Conservation (phyloP, 345 rosid species). For the Gossypium arboreum region DNA sequence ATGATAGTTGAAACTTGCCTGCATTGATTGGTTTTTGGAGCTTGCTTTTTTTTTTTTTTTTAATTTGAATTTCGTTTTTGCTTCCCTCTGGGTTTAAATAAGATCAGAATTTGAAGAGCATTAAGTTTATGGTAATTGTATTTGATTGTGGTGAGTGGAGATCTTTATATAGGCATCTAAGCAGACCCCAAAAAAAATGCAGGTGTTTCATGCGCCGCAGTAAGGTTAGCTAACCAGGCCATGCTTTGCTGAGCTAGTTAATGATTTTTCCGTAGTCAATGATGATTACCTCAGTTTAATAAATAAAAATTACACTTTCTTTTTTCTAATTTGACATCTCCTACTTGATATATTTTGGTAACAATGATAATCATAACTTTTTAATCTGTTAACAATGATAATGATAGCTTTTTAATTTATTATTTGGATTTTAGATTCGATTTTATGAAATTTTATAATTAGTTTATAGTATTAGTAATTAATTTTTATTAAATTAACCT, state of each 20-base stretch:
- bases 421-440: no score
- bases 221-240: not conserved
- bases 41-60: not conserved
- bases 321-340: no score
- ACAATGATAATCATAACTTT: no score
- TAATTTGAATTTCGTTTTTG: not conserved
- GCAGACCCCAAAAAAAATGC: not conserved
- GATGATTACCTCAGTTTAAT: not conserved
- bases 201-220: not conserved
- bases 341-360: no score
- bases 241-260: not conserved
- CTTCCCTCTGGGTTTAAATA: slow-evolving; percentile 17
- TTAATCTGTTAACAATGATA: no score
- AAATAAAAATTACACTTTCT: no score
- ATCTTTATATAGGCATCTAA: not conserved
- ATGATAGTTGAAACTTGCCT: slow-evolving; percentile 1
- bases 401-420: no score
- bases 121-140: not conserved
- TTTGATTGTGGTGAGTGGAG: not conserved
- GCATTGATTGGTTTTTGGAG: not conserved
- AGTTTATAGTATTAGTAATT: no score
- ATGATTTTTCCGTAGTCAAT: not conserved
- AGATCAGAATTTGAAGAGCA: not conserved
- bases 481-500: no score
- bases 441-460: no score